Evolutionary conservation across 129 eudicot species (phyloP).

Genomic region (Artemisia argyi): DNA sequence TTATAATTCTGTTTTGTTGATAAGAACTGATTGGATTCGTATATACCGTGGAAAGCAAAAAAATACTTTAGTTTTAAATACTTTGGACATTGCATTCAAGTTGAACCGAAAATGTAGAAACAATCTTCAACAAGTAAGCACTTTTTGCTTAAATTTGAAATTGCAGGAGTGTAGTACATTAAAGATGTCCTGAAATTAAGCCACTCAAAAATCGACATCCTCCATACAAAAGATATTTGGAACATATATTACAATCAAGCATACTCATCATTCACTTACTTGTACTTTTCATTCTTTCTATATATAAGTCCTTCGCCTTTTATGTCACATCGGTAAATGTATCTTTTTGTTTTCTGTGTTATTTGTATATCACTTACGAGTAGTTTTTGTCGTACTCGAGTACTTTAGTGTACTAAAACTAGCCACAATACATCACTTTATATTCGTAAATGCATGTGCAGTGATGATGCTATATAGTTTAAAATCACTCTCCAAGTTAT

Average conservation of each 20-base stretch:
- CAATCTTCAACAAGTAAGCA: background rate
- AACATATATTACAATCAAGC: background rate
- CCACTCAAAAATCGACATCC: background rate
- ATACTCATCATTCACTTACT: background rate
- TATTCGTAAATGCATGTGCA: background rate
- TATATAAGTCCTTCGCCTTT: background rate
- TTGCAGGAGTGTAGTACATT: background rate
- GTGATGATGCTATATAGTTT: conserved; percentile 6
- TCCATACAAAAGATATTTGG: background rate
- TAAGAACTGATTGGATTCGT: too few relatives aligned
- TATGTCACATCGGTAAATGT: background rate
- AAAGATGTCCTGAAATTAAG: background rate
- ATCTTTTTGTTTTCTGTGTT: background rate
- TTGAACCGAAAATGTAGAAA: background rate
- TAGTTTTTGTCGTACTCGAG: too few relatives aligned
- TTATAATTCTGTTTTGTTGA: background rate
- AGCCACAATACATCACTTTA: too few relatives aligned
- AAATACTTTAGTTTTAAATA: background rate
- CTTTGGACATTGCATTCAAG: background rate
- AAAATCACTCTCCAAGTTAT: background rate
- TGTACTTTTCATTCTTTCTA: background rate
- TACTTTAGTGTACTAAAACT: too few relatives aligned
- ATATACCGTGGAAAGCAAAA: too few relatives aligned
- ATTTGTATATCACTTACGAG: too few relatives aligned
- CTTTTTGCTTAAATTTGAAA: background rate